Base-by-base conservation (phyloP, 2,329 filamentous ascomycete species). In the Neonectria faginata region DNA sequence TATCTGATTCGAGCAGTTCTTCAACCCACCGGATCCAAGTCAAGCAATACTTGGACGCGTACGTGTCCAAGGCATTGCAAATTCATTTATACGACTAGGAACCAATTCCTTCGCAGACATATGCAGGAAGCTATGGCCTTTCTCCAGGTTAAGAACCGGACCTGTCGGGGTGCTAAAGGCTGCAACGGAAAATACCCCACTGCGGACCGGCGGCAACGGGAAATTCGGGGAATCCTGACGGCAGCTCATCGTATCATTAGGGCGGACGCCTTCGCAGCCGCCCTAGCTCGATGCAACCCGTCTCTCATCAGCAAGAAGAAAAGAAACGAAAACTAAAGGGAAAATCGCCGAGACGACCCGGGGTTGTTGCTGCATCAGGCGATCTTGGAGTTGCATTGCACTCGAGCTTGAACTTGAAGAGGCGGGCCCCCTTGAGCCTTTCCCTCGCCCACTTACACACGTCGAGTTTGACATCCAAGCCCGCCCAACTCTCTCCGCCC, bases 181-280 rank as follows among this genome's bases (percentile, higher is more conserved):
- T 18, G 22, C 53, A 41, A 27, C 58, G 58, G 58, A 60, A 52
- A 55, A 55, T 60, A 53, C 58, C 42, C 58, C 58, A 50, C 51
- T 50, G 25, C 20, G 25, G 47, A 3, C 27, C 47, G 20, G 31
- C n/a, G 31, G 51, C 27, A 25, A 41, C 58, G 58, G 58, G 42
- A n/a, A 41, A 55, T 60, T 60, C 58, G 58, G 58, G 51, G 31
- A 60, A 60, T 60, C 51, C 58, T 53, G 36, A 29, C 51, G 31
- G 58, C 31, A 25, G 25, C 25, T 25, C 25, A 47, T 50, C 42
- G 45, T 60, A 29, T 42, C 25, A 22, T 39, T 36, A 44, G 9
- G 27, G 47, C 47, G 27, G 47, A 27, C 47, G 27, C 27, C 47
- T 12, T 9, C 16, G 47, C 25, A 48, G 47, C 25, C 47, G 25